Evolutionary conservation across 2,329 filamentous ascomycete genomes (phyloP).

Genomic region (Hypoxylon sp.): DNA sequence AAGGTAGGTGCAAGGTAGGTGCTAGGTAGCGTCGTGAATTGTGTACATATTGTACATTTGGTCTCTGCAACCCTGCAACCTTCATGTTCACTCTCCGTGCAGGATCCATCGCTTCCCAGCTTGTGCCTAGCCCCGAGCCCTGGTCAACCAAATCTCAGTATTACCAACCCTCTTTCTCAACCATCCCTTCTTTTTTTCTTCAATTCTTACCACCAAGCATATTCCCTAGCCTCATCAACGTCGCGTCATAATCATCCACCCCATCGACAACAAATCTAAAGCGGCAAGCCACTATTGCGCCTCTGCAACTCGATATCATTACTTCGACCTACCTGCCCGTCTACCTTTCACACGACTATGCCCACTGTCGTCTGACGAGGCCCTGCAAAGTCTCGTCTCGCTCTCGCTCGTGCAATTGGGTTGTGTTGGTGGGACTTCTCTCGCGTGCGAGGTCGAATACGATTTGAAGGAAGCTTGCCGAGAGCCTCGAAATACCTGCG

Average conservation of each 20-base stretch:
- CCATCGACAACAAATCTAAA: constrained; percentile 11
- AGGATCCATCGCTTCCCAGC: background rate
- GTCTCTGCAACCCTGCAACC: too few species aligned
- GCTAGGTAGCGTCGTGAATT: too few species aligned
- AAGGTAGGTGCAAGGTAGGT: too few species aligned
- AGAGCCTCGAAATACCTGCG: constrained; percentile 19
- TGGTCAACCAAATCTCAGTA: constrained; percentile 48
- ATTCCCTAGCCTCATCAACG: constrained; percentile 30
- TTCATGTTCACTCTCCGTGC: background rate
- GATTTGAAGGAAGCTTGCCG: constrained; percentile 11
- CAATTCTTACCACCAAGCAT: constrained; percentile 23
- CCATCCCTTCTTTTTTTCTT: constrained; percentile 49
- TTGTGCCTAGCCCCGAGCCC: constrained; percentile 45
- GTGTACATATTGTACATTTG: too few species aligned
- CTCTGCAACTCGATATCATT: constrained; percentile 4
- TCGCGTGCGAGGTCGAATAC: constrained; percentile 23
- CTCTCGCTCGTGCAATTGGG: constrained; percentile 40
- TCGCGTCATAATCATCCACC: constrained; percentile 21
- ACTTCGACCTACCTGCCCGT: constrained; percentile 21
- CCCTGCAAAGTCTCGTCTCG: constrained; percentile 44
- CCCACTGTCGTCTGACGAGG: constrained; percentile 48
- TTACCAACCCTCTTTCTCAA: constrained; percentile 47
- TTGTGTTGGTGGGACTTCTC: constrained; percentile 35
- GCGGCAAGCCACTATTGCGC: constrained; percentile 29
- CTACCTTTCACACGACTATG: constrained; percentile 45